These are phyloP conservation scores for Cucurbita maxima DNA, from an alignment of 306 rosid species.

Conservation along the genomic window DNA sequence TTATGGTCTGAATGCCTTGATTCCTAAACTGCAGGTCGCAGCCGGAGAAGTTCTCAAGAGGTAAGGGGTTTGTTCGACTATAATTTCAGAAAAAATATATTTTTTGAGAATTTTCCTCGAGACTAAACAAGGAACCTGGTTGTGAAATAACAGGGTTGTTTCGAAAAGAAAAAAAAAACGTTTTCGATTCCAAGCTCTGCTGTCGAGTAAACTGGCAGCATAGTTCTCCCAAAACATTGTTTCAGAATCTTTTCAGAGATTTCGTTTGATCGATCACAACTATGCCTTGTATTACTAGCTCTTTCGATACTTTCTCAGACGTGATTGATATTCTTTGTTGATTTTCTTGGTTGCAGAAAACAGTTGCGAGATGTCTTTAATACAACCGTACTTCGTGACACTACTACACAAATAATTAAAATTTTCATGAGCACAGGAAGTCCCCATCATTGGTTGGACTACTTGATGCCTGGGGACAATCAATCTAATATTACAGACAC, in stretches of 20 bases:
- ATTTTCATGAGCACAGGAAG: slow-evolving; percentile 56
- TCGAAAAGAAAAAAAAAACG: not conserved
- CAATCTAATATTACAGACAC: slow-evolving; percentile 15
- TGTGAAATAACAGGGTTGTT: not conserved
- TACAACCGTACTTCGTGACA: slow-evolving; percentile 40
- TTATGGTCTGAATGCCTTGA: slow-evolving; percentile 51
- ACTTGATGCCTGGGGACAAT: slow-evolving; percentile 58
- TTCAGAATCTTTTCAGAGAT: not conserved
- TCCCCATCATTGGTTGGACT: slow-evolving; percentile 64
- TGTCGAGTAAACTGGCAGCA: not conserved
- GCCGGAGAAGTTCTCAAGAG: slow-evolving; percentile 62
- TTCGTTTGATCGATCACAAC: not conserved
- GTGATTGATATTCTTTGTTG: not conserved
- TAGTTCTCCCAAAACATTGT: not conserved
- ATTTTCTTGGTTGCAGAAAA: slow-evolving; percentile 43
- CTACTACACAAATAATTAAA: slow-evolving; percentile 43
- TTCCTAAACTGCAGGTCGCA: slow-evolving; percentile 54
- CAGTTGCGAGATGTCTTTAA: slow-evolving; percentile 47
- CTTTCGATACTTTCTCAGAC: not conserved
- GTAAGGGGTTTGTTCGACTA: slow-evolving; percentile 29
- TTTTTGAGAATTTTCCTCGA: not conserved
- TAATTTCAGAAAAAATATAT: not conserved
- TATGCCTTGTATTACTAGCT: not conserved
- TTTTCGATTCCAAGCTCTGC: not conserved
- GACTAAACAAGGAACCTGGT: not conserved